Evolutionary conservation across 2,329 filamentous ascomycete species (phyloP).

Genomic region (Apiospora pterosperma): DNA sequence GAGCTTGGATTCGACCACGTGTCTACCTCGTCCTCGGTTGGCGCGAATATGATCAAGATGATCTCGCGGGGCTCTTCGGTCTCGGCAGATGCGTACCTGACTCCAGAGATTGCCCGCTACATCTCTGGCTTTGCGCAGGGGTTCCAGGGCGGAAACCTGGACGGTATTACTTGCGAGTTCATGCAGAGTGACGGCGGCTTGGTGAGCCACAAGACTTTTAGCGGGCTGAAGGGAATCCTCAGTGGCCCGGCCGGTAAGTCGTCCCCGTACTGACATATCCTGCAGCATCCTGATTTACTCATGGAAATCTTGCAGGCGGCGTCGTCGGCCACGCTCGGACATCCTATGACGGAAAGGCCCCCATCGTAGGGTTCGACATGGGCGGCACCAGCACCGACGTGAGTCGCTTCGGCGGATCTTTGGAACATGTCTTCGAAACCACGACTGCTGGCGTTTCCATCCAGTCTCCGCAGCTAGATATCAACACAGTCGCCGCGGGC

Average conservation of each 20-base stretch:
- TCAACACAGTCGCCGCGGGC: slow-evolving; percentile 74
- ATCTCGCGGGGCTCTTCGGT: slow-evolving; percentile 17
- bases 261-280: no score
- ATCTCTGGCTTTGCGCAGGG: slow-evolving; percentile 15
- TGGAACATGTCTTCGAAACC: slow-evolving; percentile 31
- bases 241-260: slow-evolving; percentile 65
- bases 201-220: slow-evolving; percentile 59
- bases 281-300: not conserved
- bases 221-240: slow-evolving; percentile 66
- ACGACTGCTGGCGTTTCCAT: slow-evolving; percentile 66
- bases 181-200: slow-evolving; percentile 39
- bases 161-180: slow-evolving; percentile 22
- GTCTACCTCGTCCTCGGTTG: slow-evolving; percentile 17
- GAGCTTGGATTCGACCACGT: slow-evolving; percentile 17
- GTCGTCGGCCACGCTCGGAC: slow-evolving; percentile 75
- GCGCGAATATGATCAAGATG: slow-evolving; percentile 18
- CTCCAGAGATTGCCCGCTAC: slow-evolving; percentile 16
- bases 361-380: slow-evolving; percentile 79
- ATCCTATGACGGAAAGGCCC: slow-evolving; percentile 56
- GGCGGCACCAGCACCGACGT: slow-evolving; percentile 73
- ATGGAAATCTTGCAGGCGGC: slow-evolving; percentile 43
- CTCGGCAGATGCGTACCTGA: slow-evolving; percentile 18
- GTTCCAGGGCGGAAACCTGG: slow-evolving; percentile 11
- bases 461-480: slow-evolving; percentile 75
- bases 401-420: slow-evolving; percentile 56